phyloP scores from a whole-genome alignment of 139 green algal genomes.

The Nannochloris sp. region DNA sequence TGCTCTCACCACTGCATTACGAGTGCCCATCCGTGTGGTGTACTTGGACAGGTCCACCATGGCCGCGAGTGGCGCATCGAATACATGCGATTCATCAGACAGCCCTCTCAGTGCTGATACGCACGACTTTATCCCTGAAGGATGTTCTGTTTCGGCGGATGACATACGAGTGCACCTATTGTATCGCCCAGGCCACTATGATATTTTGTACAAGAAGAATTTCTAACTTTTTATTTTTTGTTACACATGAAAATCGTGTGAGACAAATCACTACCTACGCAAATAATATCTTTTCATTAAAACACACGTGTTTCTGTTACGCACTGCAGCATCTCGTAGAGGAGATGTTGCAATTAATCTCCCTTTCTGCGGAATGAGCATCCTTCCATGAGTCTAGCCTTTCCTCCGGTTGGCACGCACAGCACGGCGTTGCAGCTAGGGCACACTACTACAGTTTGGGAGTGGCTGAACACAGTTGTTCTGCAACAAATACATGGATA shows the following conservation, averaged over 20 bases:
- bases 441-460: slow-evolving; percentile 95
- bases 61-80: slow-evolving; percentile 18
- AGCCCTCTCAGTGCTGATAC: slow-evolving; percentile 18
- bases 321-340: background rate
- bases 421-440: slow-evolving; percentile 90
- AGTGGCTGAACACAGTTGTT: slow-evolving; percentile 97
- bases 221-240: background rate
- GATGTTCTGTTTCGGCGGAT: background rate
- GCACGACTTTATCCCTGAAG: slow-evolving; percentile 63
- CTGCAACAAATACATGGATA: slow-evolving; percentile 41
- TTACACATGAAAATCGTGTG: slow-evolving; percentile 6
- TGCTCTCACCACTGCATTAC: slow-evolving; percentile 79
- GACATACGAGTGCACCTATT: slow-evolving; percentile 44
- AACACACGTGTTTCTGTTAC: background rate
- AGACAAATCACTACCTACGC: background rate
- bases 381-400: slow-evolving; percentile 87
- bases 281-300: background rate
- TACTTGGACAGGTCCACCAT: slow-evolving; percentile 57
- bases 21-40: slow-evolving; percentile 69
- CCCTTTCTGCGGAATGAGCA: slow-evolving; percentile 94
- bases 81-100: slow-evolving; percentile 6
- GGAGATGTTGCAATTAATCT: slow-evolving; percentile 52
- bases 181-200: slow-evolving; percentile 62
- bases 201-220: slow-evolving; percentile 48
- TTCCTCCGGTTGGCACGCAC: slow-evolving; percentile 92